Evolutionary conservation across 306 rosid species (phyloP).

Genomic region (Cucurbita maxima): DNA sequence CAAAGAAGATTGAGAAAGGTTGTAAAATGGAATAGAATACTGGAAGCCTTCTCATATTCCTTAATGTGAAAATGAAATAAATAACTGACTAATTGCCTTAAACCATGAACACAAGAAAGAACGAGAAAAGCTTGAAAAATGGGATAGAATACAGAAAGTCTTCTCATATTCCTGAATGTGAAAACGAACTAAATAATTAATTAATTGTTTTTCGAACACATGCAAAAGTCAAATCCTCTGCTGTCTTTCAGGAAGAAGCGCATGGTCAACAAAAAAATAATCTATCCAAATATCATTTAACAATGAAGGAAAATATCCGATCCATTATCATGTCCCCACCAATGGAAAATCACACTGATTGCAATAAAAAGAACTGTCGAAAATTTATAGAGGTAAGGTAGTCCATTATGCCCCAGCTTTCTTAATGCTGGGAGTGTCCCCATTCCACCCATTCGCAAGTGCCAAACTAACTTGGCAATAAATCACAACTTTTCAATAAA

Average conservation of each 20-base stretch:
- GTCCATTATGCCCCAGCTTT: neutral
- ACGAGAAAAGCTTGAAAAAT: neutral
- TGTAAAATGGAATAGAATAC: neutral
- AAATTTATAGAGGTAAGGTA: neutral
- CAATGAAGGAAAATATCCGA: conserved; percentile 13
- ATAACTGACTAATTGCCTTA: neutral
- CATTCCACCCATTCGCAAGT: neutral
- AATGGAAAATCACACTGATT: neutral
- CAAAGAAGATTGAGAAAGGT: neutral
- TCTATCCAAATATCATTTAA: conserved; percentile 7
- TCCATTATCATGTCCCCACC: conserved; percentile 12
- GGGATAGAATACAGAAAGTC: neutral
- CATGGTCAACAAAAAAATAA: neutral
- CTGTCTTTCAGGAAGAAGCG: neutral
- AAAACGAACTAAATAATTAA: neutral
- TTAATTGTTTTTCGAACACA: neutral
- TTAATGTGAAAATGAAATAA: neutral
- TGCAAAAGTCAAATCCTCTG: neutral
- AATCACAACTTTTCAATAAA: neutral
- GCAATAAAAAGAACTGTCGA: neutral
- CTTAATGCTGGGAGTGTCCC: neutral
- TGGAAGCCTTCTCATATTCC: neutral
- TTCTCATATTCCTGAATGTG: neutral
- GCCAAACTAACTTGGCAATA: neutral
- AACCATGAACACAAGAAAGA: neutral